Base-by-base conservation (phyloP, 225 moss, liverwort and hornwort species). In the Pseudisothecium myosuroides region DNA sequence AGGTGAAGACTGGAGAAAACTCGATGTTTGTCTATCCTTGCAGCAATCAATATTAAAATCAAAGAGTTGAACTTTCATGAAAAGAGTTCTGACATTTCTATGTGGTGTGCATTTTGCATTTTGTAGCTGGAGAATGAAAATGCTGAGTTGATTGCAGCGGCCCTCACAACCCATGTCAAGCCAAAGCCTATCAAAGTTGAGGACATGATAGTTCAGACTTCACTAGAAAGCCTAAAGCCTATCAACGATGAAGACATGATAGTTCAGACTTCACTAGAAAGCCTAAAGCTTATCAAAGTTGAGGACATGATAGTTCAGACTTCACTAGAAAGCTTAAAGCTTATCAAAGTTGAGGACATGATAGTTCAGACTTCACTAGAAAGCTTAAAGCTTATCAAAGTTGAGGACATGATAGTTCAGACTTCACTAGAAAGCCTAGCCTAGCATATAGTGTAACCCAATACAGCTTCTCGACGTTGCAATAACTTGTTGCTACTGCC, bases 91-190 rank as follows among this genome's bases (percentile, higher is more conserved):
- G 61, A 87, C 75, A 56, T 54, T 76, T 69, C 32, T 55, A 12
- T 80, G 41, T 55, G 36, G 26, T 47, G n/a, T 88, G 65, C 45
- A 50, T 85, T 37, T 90, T 86, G 82, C 10, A 59, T 73, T 61
- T 75, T 86, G 73, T 92, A 97, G 95, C 92, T 96, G 92, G 97
- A 95, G 90, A 90, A 90, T 58, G 95, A 96, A 88, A 97, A 97
- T 55, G 93, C 85, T 49, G 94, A 97, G 87, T 69, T 97, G 76
- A 91, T 93, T 24, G 85, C 90, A 68, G 86, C 94, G 82, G 93
- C 96, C 41, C 88, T 96, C 65, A 92, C 89, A 90, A 89, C 88
- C 49, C 92, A 90, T 37, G 58, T 85, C 50, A 63, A 86, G 14
- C 62, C 86, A 29, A 68, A 85, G 36, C 49, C 87, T 58, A 54